Conservation (phyloP, 768 basidiomycete genomes). For the Amanita fuliginea region DNA sequence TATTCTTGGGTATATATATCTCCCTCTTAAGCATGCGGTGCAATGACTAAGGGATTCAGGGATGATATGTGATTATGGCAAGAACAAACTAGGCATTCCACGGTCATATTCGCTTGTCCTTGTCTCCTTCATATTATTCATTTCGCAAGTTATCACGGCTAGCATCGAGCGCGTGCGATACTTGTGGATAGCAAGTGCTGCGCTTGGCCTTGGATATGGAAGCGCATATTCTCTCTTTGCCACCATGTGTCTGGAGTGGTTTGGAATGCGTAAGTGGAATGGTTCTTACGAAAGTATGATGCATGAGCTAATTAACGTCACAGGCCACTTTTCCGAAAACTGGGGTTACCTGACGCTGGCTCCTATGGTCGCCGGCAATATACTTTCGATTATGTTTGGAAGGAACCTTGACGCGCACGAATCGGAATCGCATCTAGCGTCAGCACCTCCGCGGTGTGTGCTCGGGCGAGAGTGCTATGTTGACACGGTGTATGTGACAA, state of each 20-base stretch:
- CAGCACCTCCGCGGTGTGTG: constrained; percentile 31
- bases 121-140: constrained; percentile 55
- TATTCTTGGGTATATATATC: constrained; percentile 48
- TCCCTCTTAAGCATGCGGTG: background rate
- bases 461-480: constrained; percentile 51
- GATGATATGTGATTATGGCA: constrained; percentile 53
- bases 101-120: constrained; percentile 62
- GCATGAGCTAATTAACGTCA: background rate
- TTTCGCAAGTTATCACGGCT: constrained; percentile 58
- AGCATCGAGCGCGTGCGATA: constrained; percentile 41
- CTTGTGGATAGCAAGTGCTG: constrained; percentile 50
- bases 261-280: constrained; percentile 60
- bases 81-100: constrained; percentile 45
- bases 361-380: constrained; percentile 69
- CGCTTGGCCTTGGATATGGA: constrained; percentile 64
- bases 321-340: constrained; percentile 74
- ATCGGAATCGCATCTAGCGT: background rate
- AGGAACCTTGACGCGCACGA: constrained; percentile 69
- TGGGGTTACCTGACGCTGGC: constrained; percentile 73
- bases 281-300: background rate
- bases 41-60: constrained; percentile 27
- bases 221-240: constrained; percentile 62
- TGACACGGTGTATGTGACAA: constrained; percentile 42
- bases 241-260: constrained; percentile 80
- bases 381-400: constrained; percentile 81